Evolutionary conservation across 768 basidiomycete species (phyloP).

Genomic region (Naganishia antarctica): DNA sequence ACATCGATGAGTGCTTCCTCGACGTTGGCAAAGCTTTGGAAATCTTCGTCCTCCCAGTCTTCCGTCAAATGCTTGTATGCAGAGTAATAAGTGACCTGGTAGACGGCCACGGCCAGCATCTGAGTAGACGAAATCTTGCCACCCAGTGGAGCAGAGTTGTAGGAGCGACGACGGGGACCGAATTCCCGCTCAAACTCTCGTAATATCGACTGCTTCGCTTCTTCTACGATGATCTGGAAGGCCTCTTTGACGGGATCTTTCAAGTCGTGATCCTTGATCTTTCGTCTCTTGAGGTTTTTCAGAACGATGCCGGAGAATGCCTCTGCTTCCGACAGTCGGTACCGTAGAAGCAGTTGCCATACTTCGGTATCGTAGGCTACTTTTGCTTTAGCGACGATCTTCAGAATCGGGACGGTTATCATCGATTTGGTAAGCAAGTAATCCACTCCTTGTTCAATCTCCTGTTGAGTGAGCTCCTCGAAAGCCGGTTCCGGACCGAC

Average conservation of each 20-base stretch:
- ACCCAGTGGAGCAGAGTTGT: constrained; percentile 4
- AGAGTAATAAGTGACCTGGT: constrained; percentile 29
- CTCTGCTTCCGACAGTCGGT: constrained; percentile 30
- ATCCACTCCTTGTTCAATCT: constrained; percentile 6
- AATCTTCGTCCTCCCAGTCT: constrained; percentile 11
- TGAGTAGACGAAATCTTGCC: constrained; percentile 23
- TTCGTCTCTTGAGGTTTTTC: constrained; percentile 26
- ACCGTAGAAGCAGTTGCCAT: constrained; percentile 41
- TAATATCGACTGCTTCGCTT: constrained; percentile 7
- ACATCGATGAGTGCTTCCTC: constrained; percentile 17
- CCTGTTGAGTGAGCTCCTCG: constrained; percentile 10
- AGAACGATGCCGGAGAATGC: constrained; percentile 28
- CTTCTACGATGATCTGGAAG: constrained; percentile 36
- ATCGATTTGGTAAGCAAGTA: constrained; percentile 8
- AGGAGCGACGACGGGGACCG: constrained; percentile 4
- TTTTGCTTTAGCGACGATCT: constrained; percentile 40
- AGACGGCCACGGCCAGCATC: constrained; percentile 30
- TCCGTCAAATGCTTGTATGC: constrained; percentile 11
- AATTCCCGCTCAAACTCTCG: background rate
- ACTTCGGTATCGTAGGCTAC: constrained; percentile 38
- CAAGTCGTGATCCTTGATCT: constrained; percentile 28
- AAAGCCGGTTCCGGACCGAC: constrained; percentile 20
- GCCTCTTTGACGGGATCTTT: constrained; percentile 44
- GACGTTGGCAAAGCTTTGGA: constrained; percentile 2
- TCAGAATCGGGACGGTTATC: constrained; percentile 31